These are phyloP conservation scores for Colletotrichum nymphaeae DNA, from an alignment of 2,329 filamentous ascomycete species.

Conservation along the genomic window DNA sequence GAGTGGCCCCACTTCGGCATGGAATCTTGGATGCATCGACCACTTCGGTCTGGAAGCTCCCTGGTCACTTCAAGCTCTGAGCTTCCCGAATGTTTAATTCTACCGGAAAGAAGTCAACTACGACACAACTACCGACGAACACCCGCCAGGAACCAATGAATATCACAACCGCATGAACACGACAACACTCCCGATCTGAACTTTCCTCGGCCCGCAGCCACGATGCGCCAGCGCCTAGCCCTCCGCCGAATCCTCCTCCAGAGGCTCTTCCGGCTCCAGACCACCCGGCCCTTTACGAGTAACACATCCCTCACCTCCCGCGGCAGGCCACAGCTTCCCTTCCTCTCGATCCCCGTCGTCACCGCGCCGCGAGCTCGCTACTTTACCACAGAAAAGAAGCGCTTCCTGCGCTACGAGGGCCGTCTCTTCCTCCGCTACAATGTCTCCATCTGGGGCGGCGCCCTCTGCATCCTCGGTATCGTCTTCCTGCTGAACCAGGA, in stretches of 20 bases:
- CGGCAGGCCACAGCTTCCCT: constrained; percentile 61
- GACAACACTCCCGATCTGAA: neutral
- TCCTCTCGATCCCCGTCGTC: constrained; percentile 57
- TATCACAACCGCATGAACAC: neutral
- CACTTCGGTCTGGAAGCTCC: neutral
- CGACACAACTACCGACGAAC: neutral
- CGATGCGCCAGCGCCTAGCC: constrained; percentile 53
- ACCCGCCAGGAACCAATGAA: neutral
- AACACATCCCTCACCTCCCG: constrained; percentile 41
- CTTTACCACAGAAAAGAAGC: constrained; percentile 81
- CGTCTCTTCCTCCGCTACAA: constrained; percentile 77
- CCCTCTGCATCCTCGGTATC: constrained; percentile 69
- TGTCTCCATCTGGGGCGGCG: constrained; percentile 72
- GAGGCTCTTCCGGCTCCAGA: constrained; percentile 33
- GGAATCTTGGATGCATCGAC: neutral
- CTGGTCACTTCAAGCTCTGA: neutral
- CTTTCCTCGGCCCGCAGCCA: constrained; percentile 19
- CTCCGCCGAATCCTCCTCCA: constrained; percentile 47
- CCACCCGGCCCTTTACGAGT: constrained; percentile 36
- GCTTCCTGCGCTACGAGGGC: constrained; percentile 77
- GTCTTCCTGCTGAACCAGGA: constrained; percentile 79
- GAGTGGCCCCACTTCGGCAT: neutral
- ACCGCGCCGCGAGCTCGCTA: constrained; percentile 68
- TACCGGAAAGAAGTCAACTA: neutral
- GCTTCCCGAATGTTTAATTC: neutral